A percentile compares a stretch with the other conserved stretches of the same genome.
Evolutionary conservation across 306 rosid species (phyloP).

Genomic region (Cicer pinnatifidum): DNA sequence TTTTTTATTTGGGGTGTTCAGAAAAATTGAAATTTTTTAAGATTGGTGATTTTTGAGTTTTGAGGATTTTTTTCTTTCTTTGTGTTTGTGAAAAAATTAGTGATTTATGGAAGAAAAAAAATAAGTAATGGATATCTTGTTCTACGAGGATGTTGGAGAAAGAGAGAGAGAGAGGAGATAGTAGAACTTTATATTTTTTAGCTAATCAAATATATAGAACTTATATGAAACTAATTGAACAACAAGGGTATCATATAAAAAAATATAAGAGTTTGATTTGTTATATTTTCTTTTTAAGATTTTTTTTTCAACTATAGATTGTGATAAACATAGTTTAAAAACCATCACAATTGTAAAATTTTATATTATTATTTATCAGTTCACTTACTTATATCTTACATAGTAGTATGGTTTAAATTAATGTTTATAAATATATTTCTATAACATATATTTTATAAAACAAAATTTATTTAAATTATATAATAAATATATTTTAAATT

Average conservation of each 20-base stretch:
- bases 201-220: neutral
- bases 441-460: too few relatives aligned
- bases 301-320: neutral
- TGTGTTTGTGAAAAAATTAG: neutral
- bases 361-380: too few relatives aligned
- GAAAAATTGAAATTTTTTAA: neutral
- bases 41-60: neutral
- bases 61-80: neutral
- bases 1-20: constrained; percentile 14
- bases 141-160: constrained; percentile 9
- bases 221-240: constrained; percentile 1
- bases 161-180: neutral
- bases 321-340: too few relatives aligned
- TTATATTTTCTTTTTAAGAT: neutral
- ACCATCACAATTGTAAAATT: too few relatives aligned
- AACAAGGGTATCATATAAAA: neutral
- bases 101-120: neutral
- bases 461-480: too few relatives aligned
- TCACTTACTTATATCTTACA: too few relatives aligned
- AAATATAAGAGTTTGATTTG: too few relatives aligned
- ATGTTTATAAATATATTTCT: too few relatives aligned
- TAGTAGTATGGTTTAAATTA: too few relatives aligned
- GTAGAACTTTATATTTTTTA: too few relatives aligned
- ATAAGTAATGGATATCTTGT: neutral
- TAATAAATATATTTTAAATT: too few relatives aligned